A percentile compares a stretch with the other conserved stretches of the same genome.
These are phyloP conservation scores for Viscum album DNA, from an alignment of 177 flowering plant genomes.

Conservation along the genomic window DNA sequence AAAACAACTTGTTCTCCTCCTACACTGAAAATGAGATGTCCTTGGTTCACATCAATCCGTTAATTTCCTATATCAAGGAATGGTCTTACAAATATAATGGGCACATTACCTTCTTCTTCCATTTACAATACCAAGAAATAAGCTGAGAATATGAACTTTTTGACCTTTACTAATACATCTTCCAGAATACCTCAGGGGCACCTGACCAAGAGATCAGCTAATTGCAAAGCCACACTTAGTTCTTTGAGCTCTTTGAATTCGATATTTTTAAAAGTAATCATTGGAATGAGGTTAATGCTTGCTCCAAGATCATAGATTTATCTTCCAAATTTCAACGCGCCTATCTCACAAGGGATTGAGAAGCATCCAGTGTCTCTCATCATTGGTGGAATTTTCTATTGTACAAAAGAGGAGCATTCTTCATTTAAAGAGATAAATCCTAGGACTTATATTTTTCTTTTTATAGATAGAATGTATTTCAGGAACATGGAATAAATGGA, in stretches of 20 bases:
- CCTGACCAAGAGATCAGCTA: background rate
- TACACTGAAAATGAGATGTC: background rate
- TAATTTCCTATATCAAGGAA: background rate
- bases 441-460: background rate
- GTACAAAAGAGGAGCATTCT: background rate
- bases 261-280: background rate
- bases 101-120: background rate
- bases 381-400: background rate
- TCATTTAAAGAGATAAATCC: background rate
- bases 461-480: background rate
- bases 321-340: background rate
- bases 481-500: background rate
- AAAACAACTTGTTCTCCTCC: too few species aligned
- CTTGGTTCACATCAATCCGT: background rate
- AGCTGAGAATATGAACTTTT: background rate
- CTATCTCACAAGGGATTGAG: background rate
- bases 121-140: background rate
- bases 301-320: background rate
- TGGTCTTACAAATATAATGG: background rate
- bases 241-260: background rate
- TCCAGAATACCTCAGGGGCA: background rate
- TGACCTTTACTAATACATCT: background rate
- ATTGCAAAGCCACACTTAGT: background rate
- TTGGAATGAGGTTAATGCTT: background rate
- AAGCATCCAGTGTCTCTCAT: background rate